Base-by-base conservation (phyloP, 768 basidiomycete species). In the Podaxis rugospora region DNA sequence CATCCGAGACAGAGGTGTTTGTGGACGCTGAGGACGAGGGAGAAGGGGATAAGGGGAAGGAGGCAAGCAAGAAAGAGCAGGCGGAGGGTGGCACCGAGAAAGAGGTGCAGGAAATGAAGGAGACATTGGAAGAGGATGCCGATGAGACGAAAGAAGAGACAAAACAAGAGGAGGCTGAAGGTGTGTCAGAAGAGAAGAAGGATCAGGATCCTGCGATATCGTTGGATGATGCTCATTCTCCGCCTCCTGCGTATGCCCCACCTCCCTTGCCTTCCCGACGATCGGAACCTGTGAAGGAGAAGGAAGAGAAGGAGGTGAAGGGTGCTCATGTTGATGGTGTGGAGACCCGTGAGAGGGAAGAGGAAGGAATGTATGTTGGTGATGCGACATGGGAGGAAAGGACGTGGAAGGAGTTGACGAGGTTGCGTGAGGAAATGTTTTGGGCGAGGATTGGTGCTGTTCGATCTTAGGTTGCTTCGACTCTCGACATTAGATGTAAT, bases 351-450 rank as follows among this genome's bases (percentile, higher is more conserved):
- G 42, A 55, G 44, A 50, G 65, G 18, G 64, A 37, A 3, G 66
- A 57, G 13, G 27, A n/a, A 62, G 77, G 76, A 14, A 73, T 75
- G 28, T 90, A 82, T 62, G 78, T 90, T 27, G 82, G 85, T 13
- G 83, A 89, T 50, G 74, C 80, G 28, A 90, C 87, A 3, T 93
- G 93, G 92, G 92, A 93, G 71, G 92, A 93, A 69, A 80, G 86
- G 54, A 86, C 89, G 18, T 94, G 92, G 91, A 88, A 87, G 67
- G 89, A 92, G 73, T 70, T 95, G 18, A 78, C 85, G 16, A 79
- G 79, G 47, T 70, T 95, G 64, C 83, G 85, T 62, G 90, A 93
- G 70, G 87, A 90, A 46, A 89, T 94, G 90, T 94, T 90, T 70
- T 93, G 86, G 88, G 89, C 92, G 21, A 76, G 93, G 57, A 73